Base-by-base conservation (phyloP, 228 moss, liverwort and hornwort species). In the Sphagnum fallax region DNA sequence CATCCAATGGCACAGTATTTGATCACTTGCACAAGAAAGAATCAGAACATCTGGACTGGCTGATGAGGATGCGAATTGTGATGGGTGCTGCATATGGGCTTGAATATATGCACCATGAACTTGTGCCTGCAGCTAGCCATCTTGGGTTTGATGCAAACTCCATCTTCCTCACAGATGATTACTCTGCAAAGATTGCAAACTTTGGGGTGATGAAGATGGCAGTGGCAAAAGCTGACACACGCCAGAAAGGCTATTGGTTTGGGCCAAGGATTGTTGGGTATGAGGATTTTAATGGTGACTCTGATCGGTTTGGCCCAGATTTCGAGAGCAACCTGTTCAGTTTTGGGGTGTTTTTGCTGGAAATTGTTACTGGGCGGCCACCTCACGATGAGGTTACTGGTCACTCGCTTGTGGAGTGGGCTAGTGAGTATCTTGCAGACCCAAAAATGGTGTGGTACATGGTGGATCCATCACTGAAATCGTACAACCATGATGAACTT, bases 41-140 rank as follows among this genome's bases (percentile, higher is more conserved):
- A 59, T 80, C 88, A 61, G 92, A 92, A 75, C 90, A 86, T 59
- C 78, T 92, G 74, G 88, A 90, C 71, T 92, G 92, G 92, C 67
- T 82, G 10, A 90, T 81, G 69, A 83, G 92, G 63, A 92, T 92
- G 92, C 83, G 92, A 53, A 82, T 92, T 69, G 75, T 84, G n/a
- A 92, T 90, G 92, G 92, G 92, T 52, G 83, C 88, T 6, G 90
- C 87, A 0, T 92, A 92, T 13, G 92, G 90, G 13, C 52, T 92
- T 66, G 90, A 89, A 70, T 90, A 92, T 64, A 92, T 92, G 92
- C 92, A 92, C 77, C 90, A 92, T 67, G 92, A 90, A 63, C 85
- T 92, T 16, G 83, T 80, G 52, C 90, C 92, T 58, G 90, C 92
- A 4, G 82, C 72, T 71, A 92, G 90, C 72, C 92, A 90, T 71